Evolutionary conservation across 345 rosid species (phyloP), one percentile per base, ranked within the genome.

Genomic region (Euphorbia tirucalli): DNA sequence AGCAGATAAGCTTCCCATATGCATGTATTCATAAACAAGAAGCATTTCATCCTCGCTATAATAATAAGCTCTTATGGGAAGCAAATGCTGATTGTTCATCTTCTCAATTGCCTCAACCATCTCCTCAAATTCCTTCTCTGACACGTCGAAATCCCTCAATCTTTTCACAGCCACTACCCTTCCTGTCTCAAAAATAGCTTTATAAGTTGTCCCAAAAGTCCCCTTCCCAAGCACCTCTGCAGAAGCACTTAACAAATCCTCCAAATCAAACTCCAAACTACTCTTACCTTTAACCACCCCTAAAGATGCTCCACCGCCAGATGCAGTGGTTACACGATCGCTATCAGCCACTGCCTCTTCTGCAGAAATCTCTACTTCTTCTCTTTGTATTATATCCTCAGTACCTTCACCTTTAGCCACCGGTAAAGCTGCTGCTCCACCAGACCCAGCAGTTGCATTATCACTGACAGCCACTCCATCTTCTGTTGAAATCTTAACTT

Each of bases 221-320:
- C 87, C 87, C 56, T 77, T 84, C 60, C 87, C 87, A 68, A 84
- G 68, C 11, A 84, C 87, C 70, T 84, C 87, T 8, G 87, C 87
- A 3, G 87, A 84, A 52, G 87, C 87, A 71, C 75, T 32, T 74
- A 84, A 68, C 75, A 84, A 67, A 68, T 81, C 85, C 68, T 84
- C 85, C 78, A 84, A 66, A 68, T 77, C 85, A 66, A 79, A 84
- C 75, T 14, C 56, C 37, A 77, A 81, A 46, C 65, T 78, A 50
- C 65, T 67, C 24, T 62, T 78, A 27, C 65, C 58, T 70, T 55
- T 70, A 11, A 52, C 76, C 27, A 55, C 66, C 28, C 60, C 69
- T 32, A 35, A 43, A 2, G 65, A 60, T 5, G 30, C 61, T 0
- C 71, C 71, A 13, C 68, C 68, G 31, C 61, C 73, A 50, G 54